A percentile compares a stretch with the other conserved stretches of the same genome.
Evolutionary conservation across 2,329 filamentous ascomycete genomes (phyloP).

Genomic region (Colletotrichum filicis): DNA sequence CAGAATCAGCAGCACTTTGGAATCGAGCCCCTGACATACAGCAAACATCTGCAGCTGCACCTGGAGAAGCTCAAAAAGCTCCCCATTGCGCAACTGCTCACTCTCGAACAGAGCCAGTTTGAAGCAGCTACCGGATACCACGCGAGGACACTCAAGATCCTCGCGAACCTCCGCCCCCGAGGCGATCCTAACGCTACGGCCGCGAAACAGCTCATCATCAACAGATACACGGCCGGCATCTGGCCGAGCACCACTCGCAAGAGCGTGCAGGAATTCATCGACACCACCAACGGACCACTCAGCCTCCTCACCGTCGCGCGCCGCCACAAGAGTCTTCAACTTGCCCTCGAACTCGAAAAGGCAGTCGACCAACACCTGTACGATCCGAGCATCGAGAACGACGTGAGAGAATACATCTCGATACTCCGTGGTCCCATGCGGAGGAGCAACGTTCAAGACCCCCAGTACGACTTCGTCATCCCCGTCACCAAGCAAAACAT

Average conservation of each 20-base stretch:
- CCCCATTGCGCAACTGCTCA: constrained; percentile 62
- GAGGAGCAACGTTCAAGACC: constrained; percentile 35
- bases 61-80: constrained; percentile 62
- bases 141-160: constrained; percentile 38
- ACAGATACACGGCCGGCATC: constrained; percentile 65
- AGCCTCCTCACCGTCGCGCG: constrained; percentile 55
- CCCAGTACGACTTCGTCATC: constrained; percentile 47
- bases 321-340: constrained; percentile 65
- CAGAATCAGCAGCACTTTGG: constrained; percentile 53
- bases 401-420: constrained; percentile 61
- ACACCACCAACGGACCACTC: constrained; percentile 33
- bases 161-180: constrained; percentile 40
- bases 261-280: constrained; percentile 26
- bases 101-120: constrained; percentile 63
- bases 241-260: constrained; percentile 55
- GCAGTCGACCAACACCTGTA: constrained; percentile 63
- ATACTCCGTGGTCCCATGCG: constrained; percentile 56
- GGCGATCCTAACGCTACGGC: constrained; percentile 26
- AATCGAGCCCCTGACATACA: constrained; percentile 59
- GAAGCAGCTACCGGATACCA: constrained; percentile 63
- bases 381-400: constrained; percentile 42
- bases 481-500: constrained; percentile 47
- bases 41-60: constrained; percentile 61
- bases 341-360: constrained; percentile 65
- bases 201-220: constrained; percentile 42